Conservation (phyloP, 176 grass and related monocot species). For the Bolboschoenus planiculmis region DNA sequence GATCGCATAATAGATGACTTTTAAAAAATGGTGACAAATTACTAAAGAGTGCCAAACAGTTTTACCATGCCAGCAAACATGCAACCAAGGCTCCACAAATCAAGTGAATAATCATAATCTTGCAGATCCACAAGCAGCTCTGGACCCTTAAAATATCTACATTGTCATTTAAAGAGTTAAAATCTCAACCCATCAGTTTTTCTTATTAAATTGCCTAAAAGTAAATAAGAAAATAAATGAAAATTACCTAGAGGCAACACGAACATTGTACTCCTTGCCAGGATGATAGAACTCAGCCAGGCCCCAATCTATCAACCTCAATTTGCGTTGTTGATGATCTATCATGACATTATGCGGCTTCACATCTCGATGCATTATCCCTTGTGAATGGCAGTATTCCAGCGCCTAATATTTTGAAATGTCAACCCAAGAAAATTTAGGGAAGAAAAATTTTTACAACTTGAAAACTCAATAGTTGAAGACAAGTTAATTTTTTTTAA, state of each 20-base stretch:
- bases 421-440: not conserved
- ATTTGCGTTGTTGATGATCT: conserved; percentile 74
- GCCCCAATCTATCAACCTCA: conserved; percentile 97
- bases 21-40: not conserved
- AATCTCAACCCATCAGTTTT: not conserved
- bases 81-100: conserved; percentile 99
- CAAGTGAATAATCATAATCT: conserved; percentile 97
- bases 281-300: conserved; percentile 97
- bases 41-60: not conserved
- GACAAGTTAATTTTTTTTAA: too few relatives aligned
- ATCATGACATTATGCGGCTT: conserved; percentile 99
- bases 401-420: conserved; percentile 68
- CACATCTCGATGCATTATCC: conserved; percentile 97
- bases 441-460: not conserved
- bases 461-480: not conserved
- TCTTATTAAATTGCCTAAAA: not conserved
- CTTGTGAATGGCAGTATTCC: conserved; percentile 87
- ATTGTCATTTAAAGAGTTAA: not conserved
- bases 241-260: conserved; percentile 88
- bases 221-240: not conserved
- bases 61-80: conserved; percentile 96
- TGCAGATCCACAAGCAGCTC: conserved; percentile 93
- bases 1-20: not conserved
- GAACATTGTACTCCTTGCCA: conserved; percentile 84
- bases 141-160: conserved; percentile 57